Base-by-base conservation (phyloP, 2,329 filamentous ascomycete species). In the Bipolaris oryzae region DNA sequence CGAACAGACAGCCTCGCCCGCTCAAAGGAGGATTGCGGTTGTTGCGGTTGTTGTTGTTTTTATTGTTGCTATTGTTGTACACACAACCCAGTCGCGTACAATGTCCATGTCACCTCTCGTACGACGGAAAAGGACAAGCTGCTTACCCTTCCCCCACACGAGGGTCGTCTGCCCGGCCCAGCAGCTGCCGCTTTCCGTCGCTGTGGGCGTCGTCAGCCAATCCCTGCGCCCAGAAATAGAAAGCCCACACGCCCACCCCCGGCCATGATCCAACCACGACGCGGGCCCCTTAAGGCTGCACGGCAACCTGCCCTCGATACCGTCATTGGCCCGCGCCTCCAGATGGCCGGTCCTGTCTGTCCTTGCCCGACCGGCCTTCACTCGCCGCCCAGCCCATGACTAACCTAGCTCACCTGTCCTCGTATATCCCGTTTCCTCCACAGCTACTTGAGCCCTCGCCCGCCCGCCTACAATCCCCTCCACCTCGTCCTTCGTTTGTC, bases 161-260 rank as follows among this genome's bases (percentile, higher is more conserved):
- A 5, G 11, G 13, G 34, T 51, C 44, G 55, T 58, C 46, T n/a
- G 50, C 20, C 20, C 28, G 50, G 41, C 34, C 15, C 41, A 46
- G 50, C 50, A 34, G 41, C 50, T 55, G 64, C 61, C 54, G 62
- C 49, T 51, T 48, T 43, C 57, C 57, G 61, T 28, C 7, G 15
- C 21, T 9, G 33, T 20, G 20, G 13, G 10, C 38, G 43, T 46
- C 52, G 48, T 23, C 10, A 62, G 49, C 60, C 66, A 67, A 57
- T 68, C 50, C 55, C 39, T 58, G 21, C 49, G 65, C 61, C 67
- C 61, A 64, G 62, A 63, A 70, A 72, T 70, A 69, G 67, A 63
- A 50, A 38, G 39, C 41, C 55, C 49, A 56, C 65, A 46, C 55
- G 60, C 56, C 42, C 42, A 31, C 54, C 42, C 62, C 67, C 57